Base-by-base conservation (phyloP, 768 basidiomycete genomes). In the Amanita polypyramis region DNA sequence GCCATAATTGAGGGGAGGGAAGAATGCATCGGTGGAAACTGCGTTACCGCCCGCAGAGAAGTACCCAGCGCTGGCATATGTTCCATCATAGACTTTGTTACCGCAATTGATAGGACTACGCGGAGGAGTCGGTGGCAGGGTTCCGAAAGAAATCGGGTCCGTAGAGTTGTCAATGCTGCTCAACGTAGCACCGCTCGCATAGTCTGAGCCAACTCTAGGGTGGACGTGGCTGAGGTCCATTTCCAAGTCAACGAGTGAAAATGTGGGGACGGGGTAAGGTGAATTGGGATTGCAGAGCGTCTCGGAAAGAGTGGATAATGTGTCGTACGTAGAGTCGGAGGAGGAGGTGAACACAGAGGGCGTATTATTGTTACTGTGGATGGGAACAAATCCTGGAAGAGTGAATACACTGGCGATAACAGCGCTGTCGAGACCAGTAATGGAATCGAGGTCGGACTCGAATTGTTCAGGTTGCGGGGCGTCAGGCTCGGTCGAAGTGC, bases 391-490 rank as follows among this genome's bases (percentile, higher is more conserved):
- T 63, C 80, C 73, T 54, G 80, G 69, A 66, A 75, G 74, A 55
- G 73, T 70, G 69, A 80, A 85, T 49, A 78, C 70, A 67, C 75
- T 76, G 54, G 72, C 74, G 54, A 80, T 69, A 52, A 80, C 70
- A 58, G 78, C 72, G 61, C 79, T 74, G 68, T 83, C 77, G 61
- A 81, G 76, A 37, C 74, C 78, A 56, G 77, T 77, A 57, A 86
- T 75, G 29, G 70, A 70, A 65, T 88, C 87, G 58, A 91, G 75
- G 66, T 91, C 88, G 44, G 76, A 75, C 62, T 90, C 88, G 68
- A 91, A 90, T 54, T 79, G 73, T 71, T 89, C 86, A 52, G 85
- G 82, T 59, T 83, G 77, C 37, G 86, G 85, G 45, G 82, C 84
- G 57, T 79, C 71, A 65, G 85, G 75, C 67, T 86, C 85, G 51